Conservation (phyloP, 2,329 filamentous ascomycete genomes). For the Elsinoe arachidis region DNA sequence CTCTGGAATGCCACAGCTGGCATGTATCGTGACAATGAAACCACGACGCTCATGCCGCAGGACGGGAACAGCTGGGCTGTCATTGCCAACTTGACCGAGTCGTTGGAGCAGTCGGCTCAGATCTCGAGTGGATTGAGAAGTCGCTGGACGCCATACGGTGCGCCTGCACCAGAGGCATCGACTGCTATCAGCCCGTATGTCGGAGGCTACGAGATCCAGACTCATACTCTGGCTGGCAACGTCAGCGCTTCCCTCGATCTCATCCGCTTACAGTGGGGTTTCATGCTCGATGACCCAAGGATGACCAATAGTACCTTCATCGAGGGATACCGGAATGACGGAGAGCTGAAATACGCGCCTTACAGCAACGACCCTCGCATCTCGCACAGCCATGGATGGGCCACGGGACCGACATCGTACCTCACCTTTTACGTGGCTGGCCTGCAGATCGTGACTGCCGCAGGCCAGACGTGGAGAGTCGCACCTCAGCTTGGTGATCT, state of each 20-base stretch:
- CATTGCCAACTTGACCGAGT: slow-evolving; percentile 28
- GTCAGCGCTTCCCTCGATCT: slow-evolving; percentile 34
- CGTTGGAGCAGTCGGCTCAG: slow-evolving; percentile 22
- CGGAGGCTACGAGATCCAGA: slow-evolving; percentile 39
- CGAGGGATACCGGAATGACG: slow-evolving; percentile 42
- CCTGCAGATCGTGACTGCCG: slow-evolving; percentile 29
- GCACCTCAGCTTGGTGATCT: slow-evolving; percentile 15
- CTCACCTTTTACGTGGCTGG: slow-evolving; percentile 37
- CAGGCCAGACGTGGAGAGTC: slow-evolving; percentile 16
- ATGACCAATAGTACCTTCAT: slow-evolving; percentile 48
- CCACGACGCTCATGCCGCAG: slow-evolving; percentile 42
- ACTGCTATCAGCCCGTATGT: slow-evolving; percentile 42
- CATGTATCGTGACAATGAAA: slow-evolving; percentile 48
- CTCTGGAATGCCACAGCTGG: slow-evolving; percentile 43
- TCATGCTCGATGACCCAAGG: slow-evolving; percentile 46
- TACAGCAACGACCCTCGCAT: slow-evolving; percentile 42
- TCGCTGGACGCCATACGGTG: slow-evolving; percentile 38
- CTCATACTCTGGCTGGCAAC: slow-evolving; percentile 36
- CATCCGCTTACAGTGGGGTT: slow-evolving; percentile 44
- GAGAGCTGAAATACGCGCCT: slow-evolving; percentile 41
- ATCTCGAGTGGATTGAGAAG: slow-evolving; percentile 29
- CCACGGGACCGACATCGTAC: slow-evolving; percentile 39
- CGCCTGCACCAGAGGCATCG: slow-evolving; percentile 39
- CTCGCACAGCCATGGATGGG: slow-evolving; percentile 44
- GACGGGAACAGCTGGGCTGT: slow-evolving; percentile 38